A percentile compares a stretch with the other conserved stretches of the same genome.
Evolutionary conservation across 192 early-diverging fungal species (phyloP).

Genomic region (Thoreauomyces humboldtii): DNA sequence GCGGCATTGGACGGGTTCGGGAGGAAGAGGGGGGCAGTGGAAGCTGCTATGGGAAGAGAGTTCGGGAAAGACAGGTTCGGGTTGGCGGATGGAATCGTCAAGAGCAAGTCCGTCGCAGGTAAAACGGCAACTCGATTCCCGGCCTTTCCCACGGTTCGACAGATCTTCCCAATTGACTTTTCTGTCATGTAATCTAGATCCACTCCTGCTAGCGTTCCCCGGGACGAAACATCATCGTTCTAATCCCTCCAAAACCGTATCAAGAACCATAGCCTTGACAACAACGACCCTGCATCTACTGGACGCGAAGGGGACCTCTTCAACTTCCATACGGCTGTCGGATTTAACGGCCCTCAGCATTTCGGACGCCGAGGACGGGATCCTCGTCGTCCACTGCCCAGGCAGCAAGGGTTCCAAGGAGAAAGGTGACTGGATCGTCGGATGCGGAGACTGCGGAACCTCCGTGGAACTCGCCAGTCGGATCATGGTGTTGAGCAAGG

Average conservation of each 20-base stretch:
- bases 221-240: conserved; percentile 9
- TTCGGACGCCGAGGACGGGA: conserved; percentile 1
- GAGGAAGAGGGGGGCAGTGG: not conserved
- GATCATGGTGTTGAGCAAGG: no score
- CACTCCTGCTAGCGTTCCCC: not conserved
- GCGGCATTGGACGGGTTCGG: conserved; percentile 2
- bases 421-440: conserved; percentile 5
- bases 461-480: no score
- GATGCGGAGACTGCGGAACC: no score
- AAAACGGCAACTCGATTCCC: no score
- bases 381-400: conserved; percentile 7
- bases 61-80: conserved; percentile 1
- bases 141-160: no score
- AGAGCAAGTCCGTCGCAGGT: conserved; percentile 3
- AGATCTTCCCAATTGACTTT: not conserved
- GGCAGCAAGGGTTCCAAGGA: no score
- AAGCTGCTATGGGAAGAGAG: not conserved
- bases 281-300: not conserved
- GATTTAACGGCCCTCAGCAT: conserved; percentile 7
- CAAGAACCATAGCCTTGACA: conserved; percentile 10
- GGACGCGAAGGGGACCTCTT: conserved; percentile 1
- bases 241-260: conserved; percentile 4
- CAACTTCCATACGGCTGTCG: not conserved
- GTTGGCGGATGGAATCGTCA: not conserved
- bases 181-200: not conserved